phyloP scores from a whole-genome alignment of 306 rosid species.

The Calophaca sinica region DNA sequence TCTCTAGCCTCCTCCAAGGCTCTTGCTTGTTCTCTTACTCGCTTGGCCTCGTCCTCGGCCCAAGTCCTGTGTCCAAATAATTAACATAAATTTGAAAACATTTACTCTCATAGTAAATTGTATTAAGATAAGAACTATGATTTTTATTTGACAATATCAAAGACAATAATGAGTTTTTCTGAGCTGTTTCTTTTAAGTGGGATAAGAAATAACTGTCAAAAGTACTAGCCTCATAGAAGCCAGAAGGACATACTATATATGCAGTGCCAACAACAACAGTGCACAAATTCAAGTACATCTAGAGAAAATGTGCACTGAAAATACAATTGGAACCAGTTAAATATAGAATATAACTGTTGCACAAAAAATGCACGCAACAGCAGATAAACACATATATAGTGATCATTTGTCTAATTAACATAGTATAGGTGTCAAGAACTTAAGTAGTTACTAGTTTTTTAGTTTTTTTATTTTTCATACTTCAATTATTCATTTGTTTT shows the following conservation, averaged over 20 bases:
- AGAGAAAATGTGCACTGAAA: neutral
- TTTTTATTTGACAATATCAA: neutral
- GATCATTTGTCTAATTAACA: conserved; percentile 12
- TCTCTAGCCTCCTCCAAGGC: conserved; percentile 93
- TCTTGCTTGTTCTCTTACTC: conserved; percentile 91
- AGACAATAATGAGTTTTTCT: neutral
- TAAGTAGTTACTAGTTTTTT: neutral
- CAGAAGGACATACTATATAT: neutral
- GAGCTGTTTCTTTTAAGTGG: neutral
- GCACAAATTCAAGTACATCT: conserved; percentile 17
- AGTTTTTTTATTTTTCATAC: conserved; percentile 11
- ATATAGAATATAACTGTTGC: neutral
- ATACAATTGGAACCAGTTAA: conserved; percentile 19
- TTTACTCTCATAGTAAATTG: neutral
- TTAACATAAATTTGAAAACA: conserved; percentile 21
- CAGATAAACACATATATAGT: neutral
- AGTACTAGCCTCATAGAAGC: neutral
- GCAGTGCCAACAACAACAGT: neutral
- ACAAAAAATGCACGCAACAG: neutral
- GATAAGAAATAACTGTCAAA: conserved; percentile 22
- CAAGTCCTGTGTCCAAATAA: conserved; percentile 67
- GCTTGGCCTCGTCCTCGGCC: conserved; percentile 99
- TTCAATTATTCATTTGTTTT: conserved; percentile 24
- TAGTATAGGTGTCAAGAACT: neutral
- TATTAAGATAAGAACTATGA: conserved; percentile 23